Conservation (phyloP, 1,139 yeast species). For the Pichia sp. region DNA sequence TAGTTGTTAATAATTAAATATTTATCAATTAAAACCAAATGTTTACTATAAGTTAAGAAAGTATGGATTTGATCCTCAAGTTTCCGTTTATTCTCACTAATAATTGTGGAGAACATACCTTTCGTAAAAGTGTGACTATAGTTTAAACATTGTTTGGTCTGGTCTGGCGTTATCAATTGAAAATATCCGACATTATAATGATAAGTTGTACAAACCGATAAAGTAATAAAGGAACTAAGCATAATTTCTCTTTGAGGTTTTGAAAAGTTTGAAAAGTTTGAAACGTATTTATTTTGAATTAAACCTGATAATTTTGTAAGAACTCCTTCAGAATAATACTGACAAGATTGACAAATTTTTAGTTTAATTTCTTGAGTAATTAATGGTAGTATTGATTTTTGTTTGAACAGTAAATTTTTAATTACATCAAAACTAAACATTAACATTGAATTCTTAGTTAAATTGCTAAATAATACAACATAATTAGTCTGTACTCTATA, state of each 20-base stretch:
- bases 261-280: background rate
- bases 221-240: slow-evolving; percentile 2
- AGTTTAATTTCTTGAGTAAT: slow-evolving; percentile 4
- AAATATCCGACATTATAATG: slow-evolving; percentile 11
- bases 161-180: slow-evolving; percentile 3
- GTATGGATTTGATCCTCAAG: background rate
- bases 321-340: background rate
- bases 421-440: slow-evolving; percentile 4
- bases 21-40: slow-evolving; percentile 1
- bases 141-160: slow-evolving; percentile 5
- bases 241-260: slow-evolving; percentile 4
- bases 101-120: slow-evolving; percentile 9
- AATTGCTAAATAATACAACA: slow-evolving; percentile 4
- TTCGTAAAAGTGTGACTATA: slow-evolving; percentile 9
- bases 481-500: background rate
- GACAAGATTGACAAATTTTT: slow-evolving; percentile 8
- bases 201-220: slow-evolving; percentile 6
- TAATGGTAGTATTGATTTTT: slow-evolving; percentile 4
- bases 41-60: background rate
- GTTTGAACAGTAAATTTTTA: slow-evolving; percentile 9
- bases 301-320: slow-evolving; percentile 3
- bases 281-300: slow-evolving; percentile 8
- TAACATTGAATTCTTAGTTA: slow-evolving; percentile 7
- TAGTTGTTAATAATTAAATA: slow-evolving; percentile 3
- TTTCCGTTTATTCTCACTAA: slow-evolving; percentile 1